Percentiles rank a stretch among this genome's conserved stretches.
These are phyloP conservation scores for Quercus tomentella DNA, from an alignment of 331 rosid genomes.

Conservation along the genomic window DNA sequence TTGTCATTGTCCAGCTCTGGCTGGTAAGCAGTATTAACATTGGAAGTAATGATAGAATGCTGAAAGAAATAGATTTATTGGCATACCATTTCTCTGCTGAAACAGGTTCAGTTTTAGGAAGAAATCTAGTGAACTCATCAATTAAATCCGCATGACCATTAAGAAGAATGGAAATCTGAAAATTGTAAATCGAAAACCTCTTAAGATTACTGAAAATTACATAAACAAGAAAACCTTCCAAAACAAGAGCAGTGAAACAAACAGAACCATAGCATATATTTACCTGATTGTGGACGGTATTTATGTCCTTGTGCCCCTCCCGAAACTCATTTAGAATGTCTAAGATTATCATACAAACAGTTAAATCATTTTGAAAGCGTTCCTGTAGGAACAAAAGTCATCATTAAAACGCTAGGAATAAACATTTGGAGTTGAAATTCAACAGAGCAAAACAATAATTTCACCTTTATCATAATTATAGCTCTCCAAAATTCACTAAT, in stretches of 20 bases:
- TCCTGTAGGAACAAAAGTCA: conserved; percentile 46
- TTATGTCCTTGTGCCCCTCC: conserved; percentile 90
- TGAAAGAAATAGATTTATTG: conserved; percentile 29
- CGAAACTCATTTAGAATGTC: conserved; percentile 95
- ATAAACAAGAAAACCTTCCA: background rate
- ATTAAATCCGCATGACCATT: conserved; percentile 78
- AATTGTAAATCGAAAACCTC: background rate
- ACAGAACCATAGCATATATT: background rate
- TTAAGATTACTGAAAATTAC: conserved; percentile 1
- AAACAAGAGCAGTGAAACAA: background rate
- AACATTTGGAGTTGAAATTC: background rate
- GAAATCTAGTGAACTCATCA: conserved; percentile 82
- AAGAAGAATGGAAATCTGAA: conserved; percentile 77
- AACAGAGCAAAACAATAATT: background rate
- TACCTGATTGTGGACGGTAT: conserved; percentile 85
- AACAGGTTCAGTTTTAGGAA: conserved; percentile 66
- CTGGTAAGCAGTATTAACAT: conserved; percentile 3
- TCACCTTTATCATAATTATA: conserved; percentile 94
- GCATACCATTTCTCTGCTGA: conserved; percentile 32
- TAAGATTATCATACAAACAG: conserved; percentile 80
- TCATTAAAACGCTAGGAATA: conserved; percentile 2
- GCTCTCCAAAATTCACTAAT: conserved; percentile 96
- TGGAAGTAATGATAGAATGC: conserved; percentile 36
- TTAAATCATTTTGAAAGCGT: conserved; percentile 81
- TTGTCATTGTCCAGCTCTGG: conserved; percentile 57